A percentile compares a stretch with the other conserved stretches of the same genome.
Evolutionary conservation across 345 rosid species (phyloP).

Genomic region (Bruguiera sexangula): DNA sequence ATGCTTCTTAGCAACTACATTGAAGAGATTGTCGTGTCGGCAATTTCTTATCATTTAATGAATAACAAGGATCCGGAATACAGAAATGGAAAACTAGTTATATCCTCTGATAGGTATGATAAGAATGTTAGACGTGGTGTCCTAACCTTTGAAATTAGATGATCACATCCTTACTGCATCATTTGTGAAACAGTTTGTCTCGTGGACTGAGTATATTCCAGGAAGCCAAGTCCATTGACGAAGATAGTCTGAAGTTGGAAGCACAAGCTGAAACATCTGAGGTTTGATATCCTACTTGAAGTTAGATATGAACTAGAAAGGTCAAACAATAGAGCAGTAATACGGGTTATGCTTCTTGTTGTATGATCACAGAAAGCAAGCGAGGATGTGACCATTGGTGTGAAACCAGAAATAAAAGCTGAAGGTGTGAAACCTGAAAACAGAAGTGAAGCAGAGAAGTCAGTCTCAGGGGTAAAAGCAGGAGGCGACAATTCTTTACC

Average conservation of each 20-base stretch:
- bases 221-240: conserved; percentile 51
- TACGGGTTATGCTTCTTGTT: neutral
- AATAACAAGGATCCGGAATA: conserved; percentile 69
- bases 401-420: conserved; percentile 40
- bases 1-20: conserved; percentile 72
- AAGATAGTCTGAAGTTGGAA: conserved; percentile 49
- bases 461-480: conserved; percentile 34
- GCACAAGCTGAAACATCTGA: conserved; percentile 41
- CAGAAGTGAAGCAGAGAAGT: conserved; percentile 44
- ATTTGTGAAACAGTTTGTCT: conserved; percentile 54
- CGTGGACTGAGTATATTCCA: conserved; percentile 82
- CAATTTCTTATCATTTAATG: conserved; percentile 86
- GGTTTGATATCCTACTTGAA: conserved; percentile 21
- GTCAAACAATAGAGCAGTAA: neutral
- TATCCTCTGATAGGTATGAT: conserved; percentile 68
- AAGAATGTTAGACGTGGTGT: neutral
- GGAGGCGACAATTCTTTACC: conserved; percentile 34
- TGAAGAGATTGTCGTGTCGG: conserved; percentile 89
- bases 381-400: conserved; percentile 20
- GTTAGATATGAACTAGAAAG: neutral
- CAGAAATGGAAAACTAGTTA: conserved; percentile 79
- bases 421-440: conserved; percentile 33
- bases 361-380: conserved; percentile 38
- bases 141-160: neutral
- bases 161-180: conserved; percentile 8